Evolutionary conservation across 2,329 filamentous ascomycete genomes (phyloP).

Genomic region (Alternaria gaisen): DNA sequence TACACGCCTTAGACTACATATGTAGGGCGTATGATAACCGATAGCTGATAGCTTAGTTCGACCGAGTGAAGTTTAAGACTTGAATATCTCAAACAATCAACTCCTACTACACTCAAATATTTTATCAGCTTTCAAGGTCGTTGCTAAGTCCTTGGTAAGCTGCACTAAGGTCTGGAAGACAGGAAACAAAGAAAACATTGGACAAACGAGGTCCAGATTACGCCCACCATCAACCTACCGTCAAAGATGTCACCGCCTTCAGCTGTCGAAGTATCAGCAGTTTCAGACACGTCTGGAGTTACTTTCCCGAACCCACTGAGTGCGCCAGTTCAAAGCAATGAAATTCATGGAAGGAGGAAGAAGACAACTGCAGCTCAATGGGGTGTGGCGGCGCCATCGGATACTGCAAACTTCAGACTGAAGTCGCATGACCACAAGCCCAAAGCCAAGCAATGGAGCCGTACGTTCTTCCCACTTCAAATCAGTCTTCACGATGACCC

Average conservation of each 20-base stretch:
- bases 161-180: not conserved
- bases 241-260: conserved; percentile 41
- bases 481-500: not conserved
- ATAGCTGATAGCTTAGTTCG: conserved; percentile 2
- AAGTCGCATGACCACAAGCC: conserved; percentile 71
- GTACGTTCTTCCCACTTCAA: conserved; percentile 62
- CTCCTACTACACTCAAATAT: not conserved
- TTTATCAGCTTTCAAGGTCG: not conserved
- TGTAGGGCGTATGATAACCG: conserved; percentile 33
- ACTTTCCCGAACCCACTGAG: conserved; percentile 64
- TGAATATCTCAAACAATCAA: not conserved
- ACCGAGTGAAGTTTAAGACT: conserved; percentile 11
- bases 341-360: conserved; percentile 72
- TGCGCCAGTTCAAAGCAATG: conserved; percentile 61
- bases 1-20: conserved; percentile 28
- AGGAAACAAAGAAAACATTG: not conserved
- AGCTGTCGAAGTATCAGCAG: conserved; percentile 54
- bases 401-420: conserved; percentile 82
- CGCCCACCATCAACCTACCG: not conserved
- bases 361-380: conserved; percentile 74
- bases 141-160: not conserved
- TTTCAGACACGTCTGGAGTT: conserved; percentile 59
- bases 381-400: conserved; percentile 80
- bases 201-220: not conserved
- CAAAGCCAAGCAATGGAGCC: conserved; percentile 82